These are phyloP conservation scores for Irpex sp. DNA, from an alignment of 1,284 basidiomycete species.

Conservation along the genomic window DNA sequence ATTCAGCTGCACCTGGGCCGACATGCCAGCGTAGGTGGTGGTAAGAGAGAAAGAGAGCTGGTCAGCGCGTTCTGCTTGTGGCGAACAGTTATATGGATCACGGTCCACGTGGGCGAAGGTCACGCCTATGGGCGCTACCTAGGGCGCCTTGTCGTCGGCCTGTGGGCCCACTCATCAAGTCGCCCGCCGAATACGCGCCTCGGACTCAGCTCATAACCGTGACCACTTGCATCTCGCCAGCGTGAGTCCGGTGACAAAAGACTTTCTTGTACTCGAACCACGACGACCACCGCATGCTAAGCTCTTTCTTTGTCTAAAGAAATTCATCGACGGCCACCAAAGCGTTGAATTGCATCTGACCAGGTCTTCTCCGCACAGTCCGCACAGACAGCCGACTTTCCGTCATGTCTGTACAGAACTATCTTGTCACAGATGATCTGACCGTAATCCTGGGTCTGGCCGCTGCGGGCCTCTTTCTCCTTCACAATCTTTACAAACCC, in stretches of 20 bases:
- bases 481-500: constrained; percentile 71
- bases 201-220: not conserved
- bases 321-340: not conserved
- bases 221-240: not conserved
- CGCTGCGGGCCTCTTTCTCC: constrained; percentile 64
- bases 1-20: constrained; percentile 38
- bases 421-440: constrained; percentile 68
- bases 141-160: not conserved
- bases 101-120: constrained; percentile 13
- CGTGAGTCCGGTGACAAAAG: not conserved
- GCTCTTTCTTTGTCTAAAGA: not conserved
- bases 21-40: constrained; percentile 11
- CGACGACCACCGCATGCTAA: not conserved
- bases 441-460: constrained; percentile 70
- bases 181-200: not conserved
- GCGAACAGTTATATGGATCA: constrained; percentile 13
- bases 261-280: not conserved
- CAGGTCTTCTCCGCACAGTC: not conserved
- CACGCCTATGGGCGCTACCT: constrained; percentile 11
- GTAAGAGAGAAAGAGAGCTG: constrained; percentile 10
- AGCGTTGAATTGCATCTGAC: not conserved
- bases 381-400: not conserved
- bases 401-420: constrained; percentile 41
- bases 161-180: not conserved
- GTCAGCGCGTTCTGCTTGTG: constrained; percentile 20